Evolutionary conservation across 208 protist species (phyloP).

Genomic region (Trypanosoma congolense): DNA sequence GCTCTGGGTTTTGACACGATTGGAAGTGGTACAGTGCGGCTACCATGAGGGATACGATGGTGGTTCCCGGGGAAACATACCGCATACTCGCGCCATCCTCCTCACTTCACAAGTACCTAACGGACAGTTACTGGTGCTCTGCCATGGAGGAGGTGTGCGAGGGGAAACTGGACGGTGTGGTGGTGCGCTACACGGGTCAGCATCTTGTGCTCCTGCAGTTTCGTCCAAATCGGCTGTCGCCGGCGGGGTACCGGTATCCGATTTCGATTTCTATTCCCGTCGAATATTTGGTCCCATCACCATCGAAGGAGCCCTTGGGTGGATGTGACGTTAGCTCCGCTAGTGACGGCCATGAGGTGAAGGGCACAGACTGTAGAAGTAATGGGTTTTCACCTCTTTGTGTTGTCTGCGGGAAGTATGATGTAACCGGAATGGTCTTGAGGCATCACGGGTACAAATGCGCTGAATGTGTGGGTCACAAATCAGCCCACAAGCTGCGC

Average conservation of each 20-base stretch:
- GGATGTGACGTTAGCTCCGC: not conserved
- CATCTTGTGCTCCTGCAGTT: slow-evolving; percentile 86
- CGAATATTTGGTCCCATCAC: slow-evolving; percentile 74
- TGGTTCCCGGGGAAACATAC: slow-evolving; percentile 69
- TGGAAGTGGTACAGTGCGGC: no score
- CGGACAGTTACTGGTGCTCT: slow-evolving; percentile 88
- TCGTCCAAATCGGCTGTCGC: slow-evolving; percentile 56
- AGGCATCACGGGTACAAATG: slow-evolving; percentile 83
- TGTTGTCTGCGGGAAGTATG: slow-evolving; percentile 82
- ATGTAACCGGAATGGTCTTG: slow-evolving; percentile 59
- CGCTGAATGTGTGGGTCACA: slow-evolving; percentile 81
- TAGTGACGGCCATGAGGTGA: not conserved
- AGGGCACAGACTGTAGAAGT: not conserved
- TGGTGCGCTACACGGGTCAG: slow-evolving; percentile 84
- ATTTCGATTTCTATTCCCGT: slow-evolving; percentile 88
- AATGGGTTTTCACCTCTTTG: slow-evolving; percentile 37
- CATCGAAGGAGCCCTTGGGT: not conserved
- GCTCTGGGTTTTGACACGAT: no score
- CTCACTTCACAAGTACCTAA: slow-evolving; percentile 70
- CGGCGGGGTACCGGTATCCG: slow-evolving; percentile 79
- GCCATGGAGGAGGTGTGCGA: slow-evolving; percentile 87
- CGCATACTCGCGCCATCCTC: slow-evolving; percentile 64
- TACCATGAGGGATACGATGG: slow-evolving; percentile 51
- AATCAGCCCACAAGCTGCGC: slow-evolving; percentile 56
- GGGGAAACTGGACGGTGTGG: slow-evolving; percentile 75